These are phyloP conservation scores for Neofusicoccum sp. DNA, from an alignment of 2,329 filamentous ascomycete genomes.

Conservation along the genomic window DNA sequence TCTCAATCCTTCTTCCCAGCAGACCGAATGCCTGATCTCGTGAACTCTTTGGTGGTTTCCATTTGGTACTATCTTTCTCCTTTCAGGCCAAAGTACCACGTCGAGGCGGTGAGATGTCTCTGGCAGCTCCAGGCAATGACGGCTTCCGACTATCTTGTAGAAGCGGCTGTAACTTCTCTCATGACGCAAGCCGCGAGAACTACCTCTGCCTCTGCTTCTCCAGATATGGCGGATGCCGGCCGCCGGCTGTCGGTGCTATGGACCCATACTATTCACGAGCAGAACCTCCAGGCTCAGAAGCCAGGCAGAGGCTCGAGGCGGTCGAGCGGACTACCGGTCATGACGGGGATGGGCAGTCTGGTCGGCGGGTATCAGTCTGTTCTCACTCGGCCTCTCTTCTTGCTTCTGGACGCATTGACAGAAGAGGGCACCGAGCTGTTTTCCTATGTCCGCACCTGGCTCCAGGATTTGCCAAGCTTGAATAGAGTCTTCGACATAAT, in stretches of 20 bases:
- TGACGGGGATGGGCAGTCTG: constrained; percentile 41
- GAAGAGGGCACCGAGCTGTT: constrained; percentile 72
- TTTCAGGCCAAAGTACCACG: constrained; percentile 86
- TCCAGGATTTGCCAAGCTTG: constrained; percentile 61
- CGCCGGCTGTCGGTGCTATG: constrained; percentile 74
- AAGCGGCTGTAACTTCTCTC: constrained; percentile 73
- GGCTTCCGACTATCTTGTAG: constrained; percentile 67
- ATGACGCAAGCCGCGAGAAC: constrained; percentile 36
- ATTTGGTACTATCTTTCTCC: constrained; percentile 81
- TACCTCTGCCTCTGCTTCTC: constrained; percentile 13
- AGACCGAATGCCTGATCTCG: constrained; percentile 59
- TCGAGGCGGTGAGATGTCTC: constrained; percentile 82
- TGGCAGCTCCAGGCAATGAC: constrained; percentile 82
- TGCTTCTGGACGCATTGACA: constrained; percentile 74
- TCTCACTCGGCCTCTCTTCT: constrained; percentile 75
- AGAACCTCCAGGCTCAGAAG: constrained; percentile 36
- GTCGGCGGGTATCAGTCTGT: constrained; percentile 66
- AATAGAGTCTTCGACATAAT: constrained; percentile 46
- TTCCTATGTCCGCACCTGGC: constrained; percentile 76
- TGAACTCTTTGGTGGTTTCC: constrained; percentile 66
- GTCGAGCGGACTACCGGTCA: constrained; percentile 25
- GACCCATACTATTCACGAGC: constrained; percentile 64
- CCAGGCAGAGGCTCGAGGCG: constrained; percentile 29
- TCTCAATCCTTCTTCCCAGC: constrained; percentile 29
- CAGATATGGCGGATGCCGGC: constrained; percentile 60